These are phyloP conservation scores for Mimosa pudica DNA, from an alignment of 306 rosid genomes.

Conservation along the genomic window DNA sequence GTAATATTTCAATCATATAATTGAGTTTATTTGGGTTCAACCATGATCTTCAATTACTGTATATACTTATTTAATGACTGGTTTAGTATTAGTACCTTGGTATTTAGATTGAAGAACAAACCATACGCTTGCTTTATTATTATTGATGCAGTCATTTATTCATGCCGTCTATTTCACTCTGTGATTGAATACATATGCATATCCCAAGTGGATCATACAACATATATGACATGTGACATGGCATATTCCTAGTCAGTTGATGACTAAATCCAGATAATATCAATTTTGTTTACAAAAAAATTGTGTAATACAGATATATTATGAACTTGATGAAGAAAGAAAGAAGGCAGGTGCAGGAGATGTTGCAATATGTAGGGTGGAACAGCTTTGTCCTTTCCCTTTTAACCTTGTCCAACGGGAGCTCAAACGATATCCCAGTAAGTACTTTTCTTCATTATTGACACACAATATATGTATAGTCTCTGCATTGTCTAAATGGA, in stretches of 20 bases:
- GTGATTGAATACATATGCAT: neutral
- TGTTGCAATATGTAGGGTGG: slow-evolving; percentile 93
- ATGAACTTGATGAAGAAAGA: slow-evolving; percentile 84
- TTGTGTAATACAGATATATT: slow-evolving; percentile 69
- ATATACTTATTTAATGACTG: too few species aligned
- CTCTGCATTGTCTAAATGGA: neutral
- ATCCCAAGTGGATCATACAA: neutral
- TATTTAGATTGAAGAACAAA: neutral
- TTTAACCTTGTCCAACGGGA: slow-evolving; percentile 85
- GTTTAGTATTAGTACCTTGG: too few species aligned
- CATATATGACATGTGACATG: neutral
- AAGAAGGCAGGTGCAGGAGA: slow-evolving; percentile 66
- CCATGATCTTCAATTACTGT: too few species aligned
- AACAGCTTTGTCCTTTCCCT: slow-evolving; percentile 95
- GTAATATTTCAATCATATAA: too few species aligned
- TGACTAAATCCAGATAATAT: too few species aligned
- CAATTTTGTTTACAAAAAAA: too few species aligned
- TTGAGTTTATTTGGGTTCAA: too few species aligned
- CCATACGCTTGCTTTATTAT: neutral
- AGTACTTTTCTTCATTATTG: slow-evolving; percentile 23
- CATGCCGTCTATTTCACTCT: neutral
- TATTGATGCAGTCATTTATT: neutral
- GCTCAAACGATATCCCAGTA: slow-evolving; percentile 94
- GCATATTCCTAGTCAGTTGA: too few species aligned
- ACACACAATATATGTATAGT: neutral